phyloP scores from a whole-genome alignment of 1,284 basidiomycete genomes.

The Abortiporus biennis region DNA sequence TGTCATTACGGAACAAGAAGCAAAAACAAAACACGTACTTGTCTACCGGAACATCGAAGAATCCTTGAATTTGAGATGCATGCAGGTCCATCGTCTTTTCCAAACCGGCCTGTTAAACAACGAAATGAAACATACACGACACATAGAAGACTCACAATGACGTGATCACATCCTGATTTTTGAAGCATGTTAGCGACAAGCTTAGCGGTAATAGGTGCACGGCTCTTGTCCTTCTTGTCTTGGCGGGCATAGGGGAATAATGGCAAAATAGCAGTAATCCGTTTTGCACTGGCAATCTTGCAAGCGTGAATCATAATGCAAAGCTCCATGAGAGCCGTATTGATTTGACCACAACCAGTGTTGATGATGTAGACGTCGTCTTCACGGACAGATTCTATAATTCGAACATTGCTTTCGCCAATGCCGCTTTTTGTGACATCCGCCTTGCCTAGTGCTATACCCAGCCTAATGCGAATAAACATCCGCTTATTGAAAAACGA shows the following conservation, averaged over 20 bases:
- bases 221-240: constrained; percentile 99
- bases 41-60: constrained; percentile 99
- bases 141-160: constrained; percentile 70
- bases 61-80: constrained; percentile 98
- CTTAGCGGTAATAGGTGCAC: constrained; percentile 98
- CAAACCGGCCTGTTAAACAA: background rate
- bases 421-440: constrained; percentile 86
- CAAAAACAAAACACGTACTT: constrained; percentile 64
- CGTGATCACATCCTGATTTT: constrained; percentile 96
- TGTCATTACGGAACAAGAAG: constrained; percentile 9
- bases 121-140: background rate
- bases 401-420: constrained; percentile 89
- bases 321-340: constrained; percentile 91
- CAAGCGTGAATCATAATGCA: constrained; percentile 99
- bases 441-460: constrained; percentile 78
- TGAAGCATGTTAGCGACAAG: constrained; percentile 99
- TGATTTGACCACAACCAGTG: constrained; percentile 83
- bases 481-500: too few species aligned
- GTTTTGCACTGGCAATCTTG: constrained; percentile 93
- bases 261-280: constrained; percentile 95
- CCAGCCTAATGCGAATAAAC: constrained; percentile 49
- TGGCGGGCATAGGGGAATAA: constrained; percentile 94
- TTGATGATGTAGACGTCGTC: constrained; percentile 99
- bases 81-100: constrained; percentile 94
- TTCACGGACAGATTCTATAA: constrained; percentile 94